phyloP scores from a whole-genome alignment of 2,329 filamentous ascomycete species.

The Aspergillus transmontanensis region DNA sequence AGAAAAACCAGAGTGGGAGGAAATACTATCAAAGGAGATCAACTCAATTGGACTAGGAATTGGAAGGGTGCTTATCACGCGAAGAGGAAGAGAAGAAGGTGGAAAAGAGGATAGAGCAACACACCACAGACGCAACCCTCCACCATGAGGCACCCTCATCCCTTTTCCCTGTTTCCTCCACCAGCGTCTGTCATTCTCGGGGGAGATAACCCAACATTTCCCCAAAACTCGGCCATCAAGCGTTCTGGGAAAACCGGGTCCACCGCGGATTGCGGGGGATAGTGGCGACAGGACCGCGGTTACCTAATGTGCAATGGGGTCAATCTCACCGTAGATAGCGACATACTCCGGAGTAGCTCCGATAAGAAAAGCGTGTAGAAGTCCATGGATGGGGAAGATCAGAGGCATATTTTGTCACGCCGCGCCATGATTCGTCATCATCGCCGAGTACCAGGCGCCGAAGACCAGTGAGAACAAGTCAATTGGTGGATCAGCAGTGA shows the following conservation, averaged over 20 bases:
- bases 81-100: background rate
- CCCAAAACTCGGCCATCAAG: conserved; percentile 1
- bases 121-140: background rate
- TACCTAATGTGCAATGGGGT: conserved; percentile 6
- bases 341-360: conserved; percentile 2
- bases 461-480: conserved; percentile 9
- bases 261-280: conserved; percentile 9
- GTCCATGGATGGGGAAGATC: background rate
- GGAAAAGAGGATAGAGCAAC: background rate
- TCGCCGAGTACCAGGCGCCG: conserved; percentile 13
- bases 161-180: conserved; percentile 4
- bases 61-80: background rate
- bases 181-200: background rate
- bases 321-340: background rate
- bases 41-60: background rate
- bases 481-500: background rate
- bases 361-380: conserved; percentile 3
- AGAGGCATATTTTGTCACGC: background rate
- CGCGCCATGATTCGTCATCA: conserved; percentile 6
- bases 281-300: conserved; percentile 2
- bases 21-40: background rate
- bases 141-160: background rate
- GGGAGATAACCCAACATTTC: conserved; percentile 1
- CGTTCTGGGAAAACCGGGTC: conserved; percentile 5
- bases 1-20: background rate